phyloP scores from a whole-genome alignment of 208 protist genomes.

The Lotmaria passim region DNA sequence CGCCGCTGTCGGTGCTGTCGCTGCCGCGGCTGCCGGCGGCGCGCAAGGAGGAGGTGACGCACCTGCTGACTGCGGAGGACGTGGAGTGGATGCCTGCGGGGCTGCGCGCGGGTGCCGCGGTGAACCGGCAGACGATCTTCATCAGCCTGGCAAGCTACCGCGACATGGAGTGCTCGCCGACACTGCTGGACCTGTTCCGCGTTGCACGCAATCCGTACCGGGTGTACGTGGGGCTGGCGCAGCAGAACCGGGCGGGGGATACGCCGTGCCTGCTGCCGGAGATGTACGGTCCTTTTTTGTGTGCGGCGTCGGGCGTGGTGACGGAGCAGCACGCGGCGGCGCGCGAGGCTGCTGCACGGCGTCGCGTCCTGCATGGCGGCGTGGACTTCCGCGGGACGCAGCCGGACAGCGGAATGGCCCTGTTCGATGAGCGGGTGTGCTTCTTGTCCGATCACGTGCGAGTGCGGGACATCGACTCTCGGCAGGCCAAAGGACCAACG shows the following conservation, averaged over 20 bases:
- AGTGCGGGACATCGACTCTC: slow-evolving; percentile 49
- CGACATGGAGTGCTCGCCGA: slow-evolving; percentile 82
- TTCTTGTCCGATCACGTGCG: slow-evolving; percentile 63
- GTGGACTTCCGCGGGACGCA: slow-evolving; percentile 2
- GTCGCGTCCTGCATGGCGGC: slow-evolving; percentile 6
- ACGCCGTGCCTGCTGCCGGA: slow-evolving; percentile 48
- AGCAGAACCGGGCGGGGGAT: slow-evolving; percentile 65
- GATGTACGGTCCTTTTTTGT: slow-evolving; percentile 34
- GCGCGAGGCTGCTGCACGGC: slow-evolving; percentile 13
- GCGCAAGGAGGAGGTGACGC: slow-evolving; percentile 1
- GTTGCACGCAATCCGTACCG: slow-evolving; percentile 70
- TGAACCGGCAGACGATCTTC: slow-evolving; percentile 73
- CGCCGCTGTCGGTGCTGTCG: no score
- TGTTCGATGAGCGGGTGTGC: slow-evolving; percentile 43
- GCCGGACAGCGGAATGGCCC: neutral
- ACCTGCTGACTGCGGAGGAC: no score
- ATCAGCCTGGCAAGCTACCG: slow-evolving; percentile 90
- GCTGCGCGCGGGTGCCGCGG: slow-evolving; percentile 11
- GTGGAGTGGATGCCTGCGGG: slow-evolving; percentile 14
- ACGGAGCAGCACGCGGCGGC: neutral
- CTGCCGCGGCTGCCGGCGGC: neutral
- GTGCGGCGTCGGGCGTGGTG: slow-evolving; percentile 3
- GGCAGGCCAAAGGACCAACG: slow-evolving; percentile 71
- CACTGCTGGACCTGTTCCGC: slow-evolving; percentile 71
- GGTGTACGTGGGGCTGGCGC: slow-evolving; percentile 85